phyloP scores from a whole-genome alignment of 1,284 basidiomycete genomes.

The Hortiboletus rubellus region DNA sequence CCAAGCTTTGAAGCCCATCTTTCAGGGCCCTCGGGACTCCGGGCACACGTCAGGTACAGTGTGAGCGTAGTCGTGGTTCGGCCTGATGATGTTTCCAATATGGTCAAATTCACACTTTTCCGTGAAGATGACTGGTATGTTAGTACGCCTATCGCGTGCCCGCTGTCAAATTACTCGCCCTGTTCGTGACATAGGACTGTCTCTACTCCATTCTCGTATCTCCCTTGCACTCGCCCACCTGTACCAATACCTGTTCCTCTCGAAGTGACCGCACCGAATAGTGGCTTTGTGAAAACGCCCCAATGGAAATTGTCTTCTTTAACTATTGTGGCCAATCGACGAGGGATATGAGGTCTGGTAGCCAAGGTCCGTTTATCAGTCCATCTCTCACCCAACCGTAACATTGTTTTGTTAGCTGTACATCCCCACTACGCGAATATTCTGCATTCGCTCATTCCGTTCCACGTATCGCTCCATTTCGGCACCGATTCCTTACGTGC shows the following conservation, averaged over 20 bases:
- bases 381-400: not conserved
- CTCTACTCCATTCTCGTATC: slow-evolving; percentile 63
- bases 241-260: slow-evolving; percentile 53
- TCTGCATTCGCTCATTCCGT: slow-evolving; percentile 63
- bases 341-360: slow-evolving; percentile 44
- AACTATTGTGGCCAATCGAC: slow-evolving; percentile 39
- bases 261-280: slow-evolving; percentile 23
- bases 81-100: slow-evolving; percentile 39
- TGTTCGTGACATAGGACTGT: slow-evolving; percentile 42
- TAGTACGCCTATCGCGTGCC: slow-evolving; percentile 12
- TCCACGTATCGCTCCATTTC: slow-evolving; percentile 60
- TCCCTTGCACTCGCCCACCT: slow-evolving; percentile 62
- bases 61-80: slow-evolving; percentile 49
- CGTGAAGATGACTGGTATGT: slow-evolving; percentile 49
- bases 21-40: slow-evolving; percentile 66
- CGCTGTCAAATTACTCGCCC: not conserved
- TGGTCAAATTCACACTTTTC: slow-evolving; percentile 48
- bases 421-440: slow-evolving; percentile 56
- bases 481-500: slow-evolving; percentile 54
- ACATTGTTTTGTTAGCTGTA: slow-evolving; percentile 41
- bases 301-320: slow-evolving; percentile 57
- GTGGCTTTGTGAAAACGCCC: slow-evolving; percentile 42
- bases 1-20: slow-evolving; percentile 63
- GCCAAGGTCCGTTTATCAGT: slow-evolving; percentile 36
- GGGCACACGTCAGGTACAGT: slow-evolving; percentile 58